These are phyloP conservation scores for Naumovozyma castellii DNA, from an alignment of 805 yeast species.

Conservation along the genomic window DNA sequence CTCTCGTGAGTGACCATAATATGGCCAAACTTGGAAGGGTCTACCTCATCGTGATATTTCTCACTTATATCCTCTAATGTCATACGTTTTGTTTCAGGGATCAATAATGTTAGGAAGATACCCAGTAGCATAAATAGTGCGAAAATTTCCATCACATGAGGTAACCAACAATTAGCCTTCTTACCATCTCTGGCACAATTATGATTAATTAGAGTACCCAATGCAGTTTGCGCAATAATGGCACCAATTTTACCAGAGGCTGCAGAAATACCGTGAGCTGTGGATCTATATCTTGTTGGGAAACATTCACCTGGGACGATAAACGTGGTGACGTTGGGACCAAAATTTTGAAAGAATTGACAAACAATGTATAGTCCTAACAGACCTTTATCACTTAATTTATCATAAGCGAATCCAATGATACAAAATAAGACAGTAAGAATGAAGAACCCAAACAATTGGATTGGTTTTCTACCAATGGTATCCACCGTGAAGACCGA, in stretches of 20 bases:
- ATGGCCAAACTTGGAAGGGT: slow-evolving; percentile 27
- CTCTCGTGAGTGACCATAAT: not conserved
- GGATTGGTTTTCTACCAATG: slow-evolving; percentile 79
- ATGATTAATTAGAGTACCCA: slow-evolving; percentile 77
- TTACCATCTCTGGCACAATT: slow-evolving; percentile 52
- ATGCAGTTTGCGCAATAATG: slow-evolving; percentile 77
- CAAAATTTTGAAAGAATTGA: slow-evolving; percentile 85
- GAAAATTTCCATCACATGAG: slow-evolving; percentile 88
- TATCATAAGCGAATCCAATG: slow-evolving; percentile 78
- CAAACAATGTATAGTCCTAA: slow-evolving; percentile 70
- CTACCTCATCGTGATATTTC: slow-evolving; percentile 72
- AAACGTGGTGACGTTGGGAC: slow-evolving; percentile 89
- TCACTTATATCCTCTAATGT: slow-evolving; percentile 79
- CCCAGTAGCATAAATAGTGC: slow-evolving; percentile 88
- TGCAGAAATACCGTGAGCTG: slow-evolving; percentile 92
- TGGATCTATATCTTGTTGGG: slow-evolving; percentile 93
- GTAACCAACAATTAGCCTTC: slow-evolving; percentile 61
- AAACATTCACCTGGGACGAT: slow-evolving; percentile 84
- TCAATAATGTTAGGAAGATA: slow-evolving; percentile 48
- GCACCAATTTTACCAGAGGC: slow-evolving; percentile 91
- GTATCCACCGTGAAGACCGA: slow-evolving; percentile 71
- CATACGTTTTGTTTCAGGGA: slow-evolving; percentile 89
- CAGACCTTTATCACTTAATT: slow-evolving; percentile 53
- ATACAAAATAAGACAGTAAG: slow-evolving; percentile 66
- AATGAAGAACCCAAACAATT: slow-evolving; percentile 62